phyloP scores from a whole-genome alignment of 2,329 filamentous ascomycete genomes.

The Lachnellula hyalina region DNA sequence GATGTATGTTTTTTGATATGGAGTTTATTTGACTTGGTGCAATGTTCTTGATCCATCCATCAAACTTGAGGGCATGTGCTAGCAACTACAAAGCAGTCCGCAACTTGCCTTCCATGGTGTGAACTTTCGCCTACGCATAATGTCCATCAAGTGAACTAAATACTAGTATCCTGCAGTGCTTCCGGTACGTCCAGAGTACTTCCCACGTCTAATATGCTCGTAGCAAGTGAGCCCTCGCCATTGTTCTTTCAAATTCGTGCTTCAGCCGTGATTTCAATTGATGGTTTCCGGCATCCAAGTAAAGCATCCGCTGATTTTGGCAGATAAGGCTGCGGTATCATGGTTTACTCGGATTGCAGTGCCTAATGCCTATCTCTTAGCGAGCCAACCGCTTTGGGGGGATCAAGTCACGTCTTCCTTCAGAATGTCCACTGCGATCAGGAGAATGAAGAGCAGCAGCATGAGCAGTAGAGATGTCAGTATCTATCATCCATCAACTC shows the following conservation, averaged over 20 bases:
- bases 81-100: not conserved
- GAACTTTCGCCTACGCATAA: not conserved
- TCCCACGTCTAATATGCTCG: constrained; percentile 9
- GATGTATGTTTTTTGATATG: constrained; percentile 4
- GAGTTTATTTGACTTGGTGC: constrained; percentile 2
- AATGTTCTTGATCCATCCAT: constrained; percentile 1
- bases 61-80: not conserved
- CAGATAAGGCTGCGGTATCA: constrained; percentile 11
- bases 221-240: constrained; percentile 8
- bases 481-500: not conserved
- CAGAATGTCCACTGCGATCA: constrained; percentile 26
- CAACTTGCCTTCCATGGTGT: not conserved
- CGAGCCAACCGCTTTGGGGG: not conserved
- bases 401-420: constrained; percentile 21
- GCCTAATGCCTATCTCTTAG: constrained; percentile 12
- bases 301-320: constrained; percentile 13
- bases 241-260: constrained; percentile 3
- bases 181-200: constrained; percentile 5
- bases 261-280: constrained; percentile 4
- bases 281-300: constrained; percentile 7
- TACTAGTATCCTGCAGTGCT: constrained; percentile 1
- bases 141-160: not conserved
- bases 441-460: constrained; percentile 25
- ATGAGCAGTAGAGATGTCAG: constrained; percentile 16
- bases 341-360: constrained; percentile 11